Base-by-base conservation (phyloP, 2,329 filamentous ascomycete species). In the Pseudocercospora fijiensis region DNA sequence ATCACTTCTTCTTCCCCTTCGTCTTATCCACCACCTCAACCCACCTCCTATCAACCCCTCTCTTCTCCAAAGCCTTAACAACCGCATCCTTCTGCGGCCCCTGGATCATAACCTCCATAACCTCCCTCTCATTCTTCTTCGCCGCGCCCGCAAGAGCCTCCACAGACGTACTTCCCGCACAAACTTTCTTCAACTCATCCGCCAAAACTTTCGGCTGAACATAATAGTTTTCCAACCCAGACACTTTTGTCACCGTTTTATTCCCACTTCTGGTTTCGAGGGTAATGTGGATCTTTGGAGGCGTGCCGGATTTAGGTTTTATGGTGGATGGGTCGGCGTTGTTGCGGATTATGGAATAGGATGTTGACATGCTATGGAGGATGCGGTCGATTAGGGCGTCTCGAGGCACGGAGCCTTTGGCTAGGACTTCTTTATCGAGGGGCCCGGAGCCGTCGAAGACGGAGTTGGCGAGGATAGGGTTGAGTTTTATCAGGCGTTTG, bases 61-160 rank as follows among this genome's bases (percentile, higher is more conserved):
- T 80, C 72, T 81, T 83, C 64, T 82, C 82, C 69, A 90, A 74
- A 27, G 86, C 85, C 69, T 83, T 85, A 53, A 86, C 78, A 18
- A 90, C 79, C 16, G 83, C 84, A 65, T 85, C 83, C 62, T 82
- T 83, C 77, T 90, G 87, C 64, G 87, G 86, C 1, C 88, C 88
- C 71, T 90, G 88, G 3, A 90, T 82, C 77, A 88, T 80, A 20
- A 90, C 83, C 73, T 90, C 88, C 83, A 89, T 84, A 1, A 88
- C 78, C 0, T 86, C 85, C 69, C 83, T 85, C 66, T 86, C 84
- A 1, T 84, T 84, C 69, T 86, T 85, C 8, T 86, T 86, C 65
- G 81, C 82, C 18, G 80, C 83, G 3, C 87, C 87, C 52, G 82
- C 81, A 30, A 87, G 77, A 68, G 86, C 84, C 33, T 85, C 82